phyloP scores from a whole-genome alignment of 441 rosid genomes.

The Populus trichocarpa region DNA sequence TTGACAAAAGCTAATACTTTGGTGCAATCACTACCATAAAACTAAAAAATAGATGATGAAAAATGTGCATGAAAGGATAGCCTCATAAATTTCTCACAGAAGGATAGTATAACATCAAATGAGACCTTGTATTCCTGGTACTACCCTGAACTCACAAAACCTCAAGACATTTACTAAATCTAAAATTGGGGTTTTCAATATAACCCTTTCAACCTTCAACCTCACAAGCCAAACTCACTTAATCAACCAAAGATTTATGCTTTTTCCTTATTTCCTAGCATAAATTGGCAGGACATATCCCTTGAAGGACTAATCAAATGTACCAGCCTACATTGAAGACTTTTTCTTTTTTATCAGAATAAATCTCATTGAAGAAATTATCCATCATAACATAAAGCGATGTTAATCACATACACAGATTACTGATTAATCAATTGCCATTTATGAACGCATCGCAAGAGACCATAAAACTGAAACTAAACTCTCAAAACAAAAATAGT shows the following conservation, averaged over 20 bases:
- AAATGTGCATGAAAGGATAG: background rate
- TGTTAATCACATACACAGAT: no score
- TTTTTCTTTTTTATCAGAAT: background rate
- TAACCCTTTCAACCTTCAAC: background rate
- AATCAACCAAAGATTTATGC: background rate
- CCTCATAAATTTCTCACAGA: background rate
- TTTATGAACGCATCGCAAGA: no score
- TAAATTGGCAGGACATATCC: background rate
- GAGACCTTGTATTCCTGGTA: background rate
- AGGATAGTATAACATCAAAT: background rate
- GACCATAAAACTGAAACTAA: background rate
- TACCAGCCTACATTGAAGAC: background rate
- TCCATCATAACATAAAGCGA: background rate
- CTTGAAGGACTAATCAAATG: background rate
- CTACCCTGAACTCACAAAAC: background rate
- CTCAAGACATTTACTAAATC: background rate
- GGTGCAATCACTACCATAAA: background rate
- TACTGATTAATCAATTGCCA: no score
- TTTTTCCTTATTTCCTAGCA: background rate
- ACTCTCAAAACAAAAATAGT: background rate
- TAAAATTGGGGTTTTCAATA: background rate
- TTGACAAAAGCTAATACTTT: no score
- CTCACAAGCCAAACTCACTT: background rate
- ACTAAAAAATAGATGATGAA: background rate
- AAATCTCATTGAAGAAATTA: background rate